Evolutionary conservation across 23 red algal genomes (phyloP).

Genomic region (Cyanidium caldarium): DNA sequence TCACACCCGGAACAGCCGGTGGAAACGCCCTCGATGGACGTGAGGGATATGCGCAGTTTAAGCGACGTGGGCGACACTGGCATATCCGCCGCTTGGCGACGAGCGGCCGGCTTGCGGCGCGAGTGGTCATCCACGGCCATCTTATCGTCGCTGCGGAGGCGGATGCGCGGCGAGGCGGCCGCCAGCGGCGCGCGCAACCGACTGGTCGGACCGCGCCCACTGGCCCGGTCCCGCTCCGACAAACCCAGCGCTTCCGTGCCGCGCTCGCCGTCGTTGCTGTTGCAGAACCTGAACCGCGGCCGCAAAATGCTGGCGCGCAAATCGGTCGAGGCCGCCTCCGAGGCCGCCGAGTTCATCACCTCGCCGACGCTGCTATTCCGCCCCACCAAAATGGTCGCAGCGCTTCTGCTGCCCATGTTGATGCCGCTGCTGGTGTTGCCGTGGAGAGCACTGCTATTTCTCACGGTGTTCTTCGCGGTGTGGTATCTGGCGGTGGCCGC

Average conservation of each 20-base stretch:
- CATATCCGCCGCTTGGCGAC: too few species aligned
- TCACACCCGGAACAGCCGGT: too few species aligned
- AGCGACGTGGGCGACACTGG: too few species aligned
- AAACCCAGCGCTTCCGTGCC: background rate
- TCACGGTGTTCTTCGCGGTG: conserved; percentile 9
- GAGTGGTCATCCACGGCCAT: too few species aligned
- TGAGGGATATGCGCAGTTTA: too few species aligned
- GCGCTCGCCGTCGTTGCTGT: background rate
- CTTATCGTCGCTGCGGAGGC: background rate
- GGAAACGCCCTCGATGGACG: too few species aligned
- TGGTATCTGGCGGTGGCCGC: conserved; percentile 54
- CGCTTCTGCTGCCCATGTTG: conserved; percentile 24
- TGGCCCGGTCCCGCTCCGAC: background rate
- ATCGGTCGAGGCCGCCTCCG: conserved; percentile 18
- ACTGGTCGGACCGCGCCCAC: background rate
- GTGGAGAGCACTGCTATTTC: background rate
- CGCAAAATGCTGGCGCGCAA: conserved; percentile 6
- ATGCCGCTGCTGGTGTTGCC: conserved; percentile 56
- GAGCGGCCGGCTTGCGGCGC: too few species aligned
- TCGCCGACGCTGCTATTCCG: conserved; percentile 41
- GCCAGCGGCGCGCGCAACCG: background rate
- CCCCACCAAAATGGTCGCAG: conserved; percentile 26
- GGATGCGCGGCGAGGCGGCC: background rate
- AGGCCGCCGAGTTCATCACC: conserved; percentile 37
- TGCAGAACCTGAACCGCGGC: conserved; percentile 9